Evolutionary conservation across 495 filamentous ascomycete species (phyloP).

Genomic region (Penicillium simplicissimum): DNA sequence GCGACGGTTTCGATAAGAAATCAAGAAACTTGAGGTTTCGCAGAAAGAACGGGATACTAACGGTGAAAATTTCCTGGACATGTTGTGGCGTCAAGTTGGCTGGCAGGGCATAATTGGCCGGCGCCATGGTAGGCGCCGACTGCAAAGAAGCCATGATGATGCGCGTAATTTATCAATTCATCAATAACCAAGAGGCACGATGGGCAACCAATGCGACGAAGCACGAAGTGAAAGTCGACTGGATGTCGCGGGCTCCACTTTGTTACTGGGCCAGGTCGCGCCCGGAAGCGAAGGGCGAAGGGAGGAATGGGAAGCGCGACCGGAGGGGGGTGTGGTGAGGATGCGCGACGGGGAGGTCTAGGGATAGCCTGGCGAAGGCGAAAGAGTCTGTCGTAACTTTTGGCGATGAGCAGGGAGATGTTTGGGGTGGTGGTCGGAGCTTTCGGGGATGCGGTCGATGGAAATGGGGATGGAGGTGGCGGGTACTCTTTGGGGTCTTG

Average conservation of each 20-base stretch:
- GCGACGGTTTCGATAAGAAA: background rate
- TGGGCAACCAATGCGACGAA: slow-evolving; percentile 26
- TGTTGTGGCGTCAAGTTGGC: slow-evolving; percentile 59
- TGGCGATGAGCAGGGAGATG: slow-evolving; percentile 43
- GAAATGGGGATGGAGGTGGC: slow-evolving; percentile 20
- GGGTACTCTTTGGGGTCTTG: slow-evolving; percentile 19
- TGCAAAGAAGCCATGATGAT: slow-evolving; percentile 77
- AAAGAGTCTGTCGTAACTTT: slow-evolving; percentile 31
- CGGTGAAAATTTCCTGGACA: slow-evolving; percentile 61
- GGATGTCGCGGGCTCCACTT: slow-evolving; percentile 25
- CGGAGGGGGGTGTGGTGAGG: slow-evolving; percentile 3
- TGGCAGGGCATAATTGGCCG: slow-evolving; percentile 56
- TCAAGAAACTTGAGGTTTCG: background rate
- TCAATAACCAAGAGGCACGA: slow-evolving; percentile 25
- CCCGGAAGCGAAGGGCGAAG: slow-evolving; percentile 5
- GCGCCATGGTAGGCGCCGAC: slow-evolving; percentile 62
- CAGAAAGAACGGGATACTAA: slow-evolving; percentile 36
- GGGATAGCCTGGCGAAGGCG: slow-evolving; percentile 32
- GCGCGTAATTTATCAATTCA: slow-evolving; percentile 38
- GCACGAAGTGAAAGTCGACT: slow-evolving; percentile 11
- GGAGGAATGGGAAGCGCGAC: slow-evolving; percentile 12
- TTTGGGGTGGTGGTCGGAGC: slow-evolving; percentile 35
- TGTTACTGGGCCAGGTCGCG: slow-evolving; percentile 28
- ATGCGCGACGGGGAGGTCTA: slow-evolving; percentile 14
- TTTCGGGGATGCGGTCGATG: slow-evolving; percentile 34